Evolutionary conservation across 805 yeast genomes (phyloP).

Genomic region (Jamesozyma gamospora): DNA sequence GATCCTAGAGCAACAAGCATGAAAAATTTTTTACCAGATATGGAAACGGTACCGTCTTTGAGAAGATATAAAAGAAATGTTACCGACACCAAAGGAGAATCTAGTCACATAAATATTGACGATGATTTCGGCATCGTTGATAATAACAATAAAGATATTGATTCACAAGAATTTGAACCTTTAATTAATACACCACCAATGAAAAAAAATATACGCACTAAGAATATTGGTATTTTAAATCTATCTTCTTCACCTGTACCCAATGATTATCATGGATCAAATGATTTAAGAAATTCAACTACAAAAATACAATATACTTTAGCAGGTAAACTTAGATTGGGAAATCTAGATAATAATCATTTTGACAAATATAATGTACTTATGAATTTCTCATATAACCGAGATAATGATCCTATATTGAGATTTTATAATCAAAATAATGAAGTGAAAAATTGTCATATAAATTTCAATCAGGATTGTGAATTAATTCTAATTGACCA

Average conservation of each 20-base stretch:
- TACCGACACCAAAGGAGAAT: neutral
- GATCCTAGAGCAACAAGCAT: neutral
- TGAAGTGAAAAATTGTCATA: conserved; percentile 9
- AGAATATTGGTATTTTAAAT: conserved; percentile 10
- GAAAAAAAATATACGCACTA: conserved; percentile 3
- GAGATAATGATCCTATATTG: conserved; percentile 8
- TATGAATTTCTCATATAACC: conserved; percentile 9
- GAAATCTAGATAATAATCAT: conserved; percentile 3
- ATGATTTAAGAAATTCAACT: neutral
- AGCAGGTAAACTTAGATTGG: conserved; percentile 8
- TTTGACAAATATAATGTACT: conserved; percentile 5
- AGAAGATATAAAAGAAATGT: neutral
- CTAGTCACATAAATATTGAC: neutral
- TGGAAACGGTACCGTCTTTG: neutral
- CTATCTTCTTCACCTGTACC: conserved; percentile 7
- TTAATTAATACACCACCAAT: conserved; percentile 9
- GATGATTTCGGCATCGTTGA: neutral
- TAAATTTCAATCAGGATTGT: conserved; percentile 16
- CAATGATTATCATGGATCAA: neutral
- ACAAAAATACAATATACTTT: conserved; percentile 3
- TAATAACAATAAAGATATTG: conserved; percentile 1
- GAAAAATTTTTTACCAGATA: conserved; percentile 9
- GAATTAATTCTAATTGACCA: conserved; percentile 11
- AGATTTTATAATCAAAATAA: conserved; percentile 9
- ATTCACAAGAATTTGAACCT: conserved; percentile 6